Conservation (phyloP, 352 stramenopile genomes). For the Aphanomyces invadans region DNA sequence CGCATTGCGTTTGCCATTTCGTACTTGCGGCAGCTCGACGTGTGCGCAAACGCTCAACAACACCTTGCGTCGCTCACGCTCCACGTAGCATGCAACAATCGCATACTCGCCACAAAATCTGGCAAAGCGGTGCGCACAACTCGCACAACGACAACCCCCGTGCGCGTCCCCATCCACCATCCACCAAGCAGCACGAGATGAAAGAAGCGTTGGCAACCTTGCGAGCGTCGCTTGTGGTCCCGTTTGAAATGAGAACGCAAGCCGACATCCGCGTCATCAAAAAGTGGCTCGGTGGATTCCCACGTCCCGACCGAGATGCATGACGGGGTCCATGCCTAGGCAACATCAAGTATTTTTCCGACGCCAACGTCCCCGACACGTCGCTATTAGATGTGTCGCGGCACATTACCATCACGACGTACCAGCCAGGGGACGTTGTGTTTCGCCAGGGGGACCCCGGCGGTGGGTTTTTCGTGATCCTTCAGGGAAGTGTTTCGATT, state of each 20-base stretch:
- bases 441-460: slow-evolving; percentile 64
- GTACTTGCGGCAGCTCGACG: slow-evolving; percentile 39
- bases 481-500: slow-evolving; percentile 53
- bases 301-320: too few species aligned
- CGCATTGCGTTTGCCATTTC: slow-evolving; percentile 45
- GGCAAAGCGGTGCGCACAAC: slow-evolving; percentile 27
- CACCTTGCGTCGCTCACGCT: too few species aligned
- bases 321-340: too few species aligned
- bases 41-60: too few species aligned
- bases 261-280: slow-evolving; percentile 49
- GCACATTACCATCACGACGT: slow-evolving; percentile 36
- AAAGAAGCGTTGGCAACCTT: slow-evolving; percentile 18
- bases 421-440: slow-evolving; percentile 45
- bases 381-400: slow-evolving; percentile 49
- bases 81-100: slow-evolving; percentile 39
- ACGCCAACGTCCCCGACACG: slow-evolving; percentile 41
- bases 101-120: slow-evolving; percentile 39
- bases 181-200: neutral
- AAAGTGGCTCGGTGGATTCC: slow-evolving; percentile 53
- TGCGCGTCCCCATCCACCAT: slow-evolving; percentile 28
- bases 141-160: slow-evolving; percentile 30
- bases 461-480: slow-evolving; percentile 65
- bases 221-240: slow-evolving; percentile 34
- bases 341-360: slow-evolving; percentile 54
- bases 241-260: slow-evolving; percentile 32